Evolutionary conservation across 1,284 basidiomycete species (phyloP).

Genomic region (Irpex rosettiformis): DNA sequence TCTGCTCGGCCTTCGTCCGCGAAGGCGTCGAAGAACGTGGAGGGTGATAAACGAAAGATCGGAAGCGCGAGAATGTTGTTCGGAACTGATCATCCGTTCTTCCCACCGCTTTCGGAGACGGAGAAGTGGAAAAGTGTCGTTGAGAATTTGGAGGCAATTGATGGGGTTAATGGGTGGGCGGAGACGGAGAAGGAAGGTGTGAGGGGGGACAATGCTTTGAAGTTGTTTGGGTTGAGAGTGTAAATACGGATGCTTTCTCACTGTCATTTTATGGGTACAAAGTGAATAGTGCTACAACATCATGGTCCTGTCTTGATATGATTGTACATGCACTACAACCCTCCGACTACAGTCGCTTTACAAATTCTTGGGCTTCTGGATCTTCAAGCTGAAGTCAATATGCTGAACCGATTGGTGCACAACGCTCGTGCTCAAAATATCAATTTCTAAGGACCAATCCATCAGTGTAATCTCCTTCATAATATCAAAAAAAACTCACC

Average conservation of each 20-base stretch:
- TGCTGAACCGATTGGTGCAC: constrained; percentile 92
- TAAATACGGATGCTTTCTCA: background rate
- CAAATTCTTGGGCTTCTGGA: constrained; percentile 55
- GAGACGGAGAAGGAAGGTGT: constrained; percentile 61
- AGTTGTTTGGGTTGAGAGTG: constrained; percentile 46
- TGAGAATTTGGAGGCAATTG: constrained; percentile 79
- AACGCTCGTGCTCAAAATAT: constrained; percentile 89
- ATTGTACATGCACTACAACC: background rate
- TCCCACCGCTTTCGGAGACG: constrained; percentile 68
- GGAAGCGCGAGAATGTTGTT: constrained; percentile 68
- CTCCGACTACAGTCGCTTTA: background rate
- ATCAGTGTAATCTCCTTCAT: constrained; percentile 6
- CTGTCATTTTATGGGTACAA: background rate
- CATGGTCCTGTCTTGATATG: background rate
- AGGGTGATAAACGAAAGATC: constrained; percentile 19
- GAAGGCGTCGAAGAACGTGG: constrained; percentile 19
- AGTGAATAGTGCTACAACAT: background rate
- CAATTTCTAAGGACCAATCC: constrained; percentile 63
- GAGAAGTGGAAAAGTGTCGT: constrained; percentile 82
- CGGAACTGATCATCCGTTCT: constrained; percentile 89
- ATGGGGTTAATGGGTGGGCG: constrained; percentile 59
- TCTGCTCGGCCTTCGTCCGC: constrained; percentile 32
- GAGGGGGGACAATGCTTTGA: constrained; percentile 66
- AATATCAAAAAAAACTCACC: constrained; percentile 43
- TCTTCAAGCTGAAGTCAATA: constrained; percentile 93